A percentile compares a stretch with the other conserved stretches of the same genome.
These are phyloP conservation scores for Rhizoctonia solani DNA, from an alignment of 1,284 basidiomycete species.

Conservation along the genomic window DNA sequence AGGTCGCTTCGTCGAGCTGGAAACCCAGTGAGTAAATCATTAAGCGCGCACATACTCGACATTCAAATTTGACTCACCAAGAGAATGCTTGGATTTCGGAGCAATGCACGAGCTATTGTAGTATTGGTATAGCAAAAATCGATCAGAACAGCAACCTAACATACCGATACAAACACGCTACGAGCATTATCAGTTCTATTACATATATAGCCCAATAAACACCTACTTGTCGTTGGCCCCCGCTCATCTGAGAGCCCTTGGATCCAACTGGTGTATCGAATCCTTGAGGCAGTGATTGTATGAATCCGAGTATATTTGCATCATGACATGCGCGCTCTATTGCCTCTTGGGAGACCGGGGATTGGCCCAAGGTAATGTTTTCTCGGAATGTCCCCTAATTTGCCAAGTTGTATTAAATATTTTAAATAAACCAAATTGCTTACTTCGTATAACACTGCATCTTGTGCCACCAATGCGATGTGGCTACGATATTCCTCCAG, in stretches of 20 bases:
- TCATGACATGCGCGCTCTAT: slow-evolving; percentile 45
- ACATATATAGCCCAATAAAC: not conserved
- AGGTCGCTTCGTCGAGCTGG: slow-evolving; percentile 46
- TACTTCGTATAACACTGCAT: slow-evolving; percentile 49
- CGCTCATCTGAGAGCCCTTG: slow-evolving; percentile 58
- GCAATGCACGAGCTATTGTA: slow-evolving; percentile 46
- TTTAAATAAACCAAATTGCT: not conserved
- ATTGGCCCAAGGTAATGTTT: slow-evolving; percentile 43
- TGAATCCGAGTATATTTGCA: slow-evolving; percentile 49
- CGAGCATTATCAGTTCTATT: not conserved
- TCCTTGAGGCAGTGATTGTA: slow-evolving; percentile 47
- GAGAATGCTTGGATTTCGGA: slow-evolving; percentile 48
- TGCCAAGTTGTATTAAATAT: not conserved
- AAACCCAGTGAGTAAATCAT: not conserved
- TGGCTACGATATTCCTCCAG: slow-evolving; percentile 45
- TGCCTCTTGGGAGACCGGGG: slow-evolving; percentile 45
- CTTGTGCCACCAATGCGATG: slow-evolving; percentile 52
- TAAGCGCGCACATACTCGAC: not conserved
- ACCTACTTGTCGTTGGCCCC: slow-evolving; percentile 52
- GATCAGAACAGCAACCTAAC: not conserved
- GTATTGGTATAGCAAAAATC: not conserved
- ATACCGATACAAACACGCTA: slow-evolving; percentile 47
- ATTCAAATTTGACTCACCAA: slow-evolving; percentile 42
- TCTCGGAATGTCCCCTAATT: slow-evolving; percentile 42
- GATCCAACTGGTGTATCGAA: slow-evolving; percentile 50